A percentile compares a stretch with the other conserved stretches of the same genome.
Evolutionary conservation across 345 rosid species (phyloP).

Genomic region (Heritiera littoralis): DNA sequence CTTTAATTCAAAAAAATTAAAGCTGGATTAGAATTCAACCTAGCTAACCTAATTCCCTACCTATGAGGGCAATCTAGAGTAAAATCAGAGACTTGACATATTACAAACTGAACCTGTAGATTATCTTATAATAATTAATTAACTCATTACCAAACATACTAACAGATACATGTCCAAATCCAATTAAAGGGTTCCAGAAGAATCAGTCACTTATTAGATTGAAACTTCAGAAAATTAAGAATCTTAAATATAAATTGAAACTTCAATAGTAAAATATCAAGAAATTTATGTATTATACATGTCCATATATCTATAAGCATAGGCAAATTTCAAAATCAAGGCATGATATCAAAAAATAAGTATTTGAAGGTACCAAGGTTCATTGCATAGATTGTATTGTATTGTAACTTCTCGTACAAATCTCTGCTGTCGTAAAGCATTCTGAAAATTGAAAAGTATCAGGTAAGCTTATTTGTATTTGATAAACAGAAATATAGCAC

Average conservation of each 20-base stretch:
- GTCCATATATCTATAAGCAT: conserved; percentile 7
- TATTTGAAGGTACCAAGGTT: conserved; percentile 73
- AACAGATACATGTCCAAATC: not conserved
- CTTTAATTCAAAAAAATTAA: not conserved
- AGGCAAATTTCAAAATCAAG: conserved; percentile 6
- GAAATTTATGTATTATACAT: not conserved
- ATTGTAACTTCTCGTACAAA: conserved; percentile 98
- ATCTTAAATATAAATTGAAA: not conserved
- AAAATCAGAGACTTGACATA: not conserved
- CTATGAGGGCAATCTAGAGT: not conserved
- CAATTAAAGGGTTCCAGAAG: not conserved
- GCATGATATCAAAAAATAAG: conserved; percentile 14
- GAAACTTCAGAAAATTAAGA: not conserved
- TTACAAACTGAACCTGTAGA: not conserved
- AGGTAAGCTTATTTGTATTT: conserved; percentile 14
- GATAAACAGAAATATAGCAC: conserved; percentile 17
- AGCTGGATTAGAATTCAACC: not conserved
- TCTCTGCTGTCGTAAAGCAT: conserved; percentile 95
- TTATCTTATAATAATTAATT: not conserved
- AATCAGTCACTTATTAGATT: not conserved
- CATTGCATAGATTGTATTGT: conserved; percentile 99
- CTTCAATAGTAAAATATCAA: not conserved
- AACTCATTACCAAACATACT: not conserved
- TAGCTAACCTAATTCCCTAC: not conserved
- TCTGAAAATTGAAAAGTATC: conserved; percentile 46